Conservation (phyloP, 2,329 filamentous ascomycete species). For the Metarhizium robertsii region DNA sequence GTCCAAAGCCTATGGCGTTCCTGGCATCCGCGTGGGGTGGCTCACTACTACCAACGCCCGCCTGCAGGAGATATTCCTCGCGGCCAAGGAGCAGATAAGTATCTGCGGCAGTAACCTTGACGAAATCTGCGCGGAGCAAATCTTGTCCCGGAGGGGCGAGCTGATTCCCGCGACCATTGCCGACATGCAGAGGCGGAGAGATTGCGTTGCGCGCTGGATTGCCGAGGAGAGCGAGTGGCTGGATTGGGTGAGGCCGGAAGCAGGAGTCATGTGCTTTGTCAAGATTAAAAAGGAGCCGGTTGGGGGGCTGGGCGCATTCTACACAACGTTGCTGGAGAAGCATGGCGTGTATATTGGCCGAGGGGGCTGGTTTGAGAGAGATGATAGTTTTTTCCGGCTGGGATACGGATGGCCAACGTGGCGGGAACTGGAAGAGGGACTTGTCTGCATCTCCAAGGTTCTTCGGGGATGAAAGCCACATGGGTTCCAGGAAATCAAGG, state of each 20-base stretch:
- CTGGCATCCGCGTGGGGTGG: conserved; percentile 15
- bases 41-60: conserved; percentile 8
- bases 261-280: conserved; percentile 15
- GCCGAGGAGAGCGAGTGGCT: conserved; percentile 11
- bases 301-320: conserved; percentile 11
- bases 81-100: conserved; percentile 16
- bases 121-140: conserved; percentile 13
- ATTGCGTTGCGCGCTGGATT: conserved; percentile 13
- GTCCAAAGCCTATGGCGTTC: conserved; percentile 14
- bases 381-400: conserved; percentile 14
- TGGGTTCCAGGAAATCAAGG: too few relatives aligned
- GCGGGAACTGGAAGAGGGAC: conserved; percentile 12
- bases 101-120: conserved; percentile 14
- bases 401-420: conserved; percentile 16
- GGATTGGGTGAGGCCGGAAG: conserved; percentile 15
- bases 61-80: conserved; percentile 13
- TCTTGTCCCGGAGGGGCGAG: conserved; percentile 7
- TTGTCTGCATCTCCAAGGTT: conserved; percentile 11
- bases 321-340: conserved; percentile 10
- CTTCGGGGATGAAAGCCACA: conserved; percentile 2
- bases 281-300: conserved; percentile 12
- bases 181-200: conserved; percentile 13
- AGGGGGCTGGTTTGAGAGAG: conserved; percentile 15
- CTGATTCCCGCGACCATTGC: conserved; percentile 7
- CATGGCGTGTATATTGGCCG: conserved; percentile 14